Conservation (phyloP, 2,329 filamentous ascomycete species). For the Penicillium sp. region DNA sequence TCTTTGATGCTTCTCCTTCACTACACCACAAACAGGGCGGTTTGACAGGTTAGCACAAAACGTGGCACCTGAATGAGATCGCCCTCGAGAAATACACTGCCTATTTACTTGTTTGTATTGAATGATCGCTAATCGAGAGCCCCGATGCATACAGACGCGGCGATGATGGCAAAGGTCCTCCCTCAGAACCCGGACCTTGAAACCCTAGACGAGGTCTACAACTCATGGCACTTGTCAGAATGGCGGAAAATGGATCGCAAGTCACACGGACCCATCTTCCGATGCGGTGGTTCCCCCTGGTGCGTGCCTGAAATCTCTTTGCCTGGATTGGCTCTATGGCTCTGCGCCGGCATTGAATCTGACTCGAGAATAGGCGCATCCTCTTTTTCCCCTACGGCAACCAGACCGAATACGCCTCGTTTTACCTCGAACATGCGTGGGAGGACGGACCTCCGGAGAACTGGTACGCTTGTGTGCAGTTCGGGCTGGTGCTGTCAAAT, state of each 20-base stretch:
- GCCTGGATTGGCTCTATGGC: not conserved
- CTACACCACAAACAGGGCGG: not conserved
- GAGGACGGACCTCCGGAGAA: slow-evolving; percentile 69
- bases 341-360: slow-evolving; percentile 11
- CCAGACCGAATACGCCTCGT: slow-evolving; percentile 83
- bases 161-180: slow-evolving; percentile 74
- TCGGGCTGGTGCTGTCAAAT: slow-evolving; percentile 89
- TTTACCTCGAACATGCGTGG: slow-evolving; percentile 93
- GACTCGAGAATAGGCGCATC: slow-evolving; percentile 59
- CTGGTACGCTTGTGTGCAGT: slow-evolving; percentile 95
- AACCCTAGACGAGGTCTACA: slow-evolving; percentile 62
- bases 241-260: slow-evolving; percentile 71
- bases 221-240: slow-evolving; percentile 80
- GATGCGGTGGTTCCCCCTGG: slow-evolving; percentile 83
- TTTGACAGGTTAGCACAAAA: not conserved
- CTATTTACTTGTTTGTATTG: not conserved
- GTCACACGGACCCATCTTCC: slow-evolving; percentile 78
- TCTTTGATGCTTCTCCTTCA: slow-evolving; percentile 9
- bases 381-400: slow-evolving; percentile 94
- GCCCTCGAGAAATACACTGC: not conserved
- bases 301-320: slow-evolving; percentile 37
- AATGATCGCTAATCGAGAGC: slow-evolving; percentile 2
- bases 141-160: slow-evolving; percentile 54
- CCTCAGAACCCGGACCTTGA: slow-evolving; percentile 70
- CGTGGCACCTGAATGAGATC: not conserved